Conservation (phyloP, 1,284 basidiomycete species). For the Phellopilus nigrolimitatus region DNA sequence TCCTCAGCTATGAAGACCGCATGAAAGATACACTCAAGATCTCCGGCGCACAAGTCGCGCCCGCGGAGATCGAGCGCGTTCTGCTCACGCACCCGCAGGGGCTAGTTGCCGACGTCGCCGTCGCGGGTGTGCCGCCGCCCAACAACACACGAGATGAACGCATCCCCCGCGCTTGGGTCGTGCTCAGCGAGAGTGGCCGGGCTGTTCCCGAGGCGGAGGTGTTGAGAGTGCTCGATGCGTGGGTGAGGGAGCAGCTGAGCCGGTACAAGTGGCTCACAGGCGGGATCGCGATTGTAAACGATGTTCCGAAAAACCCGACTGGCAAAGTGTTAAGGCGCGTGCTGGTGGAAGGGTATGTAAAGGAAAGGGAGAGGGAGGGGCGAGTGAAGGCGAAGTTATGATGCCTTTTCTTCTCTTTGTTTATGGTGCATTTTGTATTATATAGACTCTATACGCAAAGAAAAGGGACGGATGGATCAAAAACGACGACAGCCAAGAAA, state of each 20-base stretch:
- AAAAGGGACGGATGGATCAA: too few species aligned
- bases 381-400: slow-evolving; percentile 35
- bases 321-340: slow-evolving; percentile 61
- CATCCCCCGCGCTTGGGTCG: slow-evolving; percentile 70
- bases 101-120: slow-evolving; percentile 24
- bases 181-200: slow-evolving; percentile 50
- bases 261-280: slow-evolving; percentile 69
- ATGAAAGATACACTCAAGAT: slow-evolving; percentile 25
- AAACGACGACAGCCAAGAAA: too few species aligned
- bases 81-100: slow-evolving; percentile 23
- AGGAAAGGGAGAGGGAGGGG: slow-evolving; percentile 18
- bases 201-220: slow-evolving; percentile 40
- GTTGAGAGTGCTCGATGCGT: slow-evolving; percentile 46
- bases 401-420: not conserved
- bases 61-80: slow-evolving; percentile 26
- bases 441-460: too few species aligned
- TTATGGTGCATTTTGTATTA: too few species aligned
- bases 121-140: slow-evolving; percentile 23
- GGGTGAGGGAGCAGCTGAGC: slow-evolving; percentile 57
- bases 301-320: slow-evolving; percentile 69
- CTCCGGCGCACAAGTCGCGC: slow-evolving; percentile 27
- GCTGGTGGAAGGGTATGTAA: slow-evolving; percentile 53
- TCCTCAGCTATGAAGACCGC: slow-evolving; percentile 19
- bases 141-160: slow-evolving; percentile 29
- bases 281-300: slow-evolving; percentile 57